Conservation (phyloP, 73 alveolate genomes). For the Stentor coeruleus region DNA sequence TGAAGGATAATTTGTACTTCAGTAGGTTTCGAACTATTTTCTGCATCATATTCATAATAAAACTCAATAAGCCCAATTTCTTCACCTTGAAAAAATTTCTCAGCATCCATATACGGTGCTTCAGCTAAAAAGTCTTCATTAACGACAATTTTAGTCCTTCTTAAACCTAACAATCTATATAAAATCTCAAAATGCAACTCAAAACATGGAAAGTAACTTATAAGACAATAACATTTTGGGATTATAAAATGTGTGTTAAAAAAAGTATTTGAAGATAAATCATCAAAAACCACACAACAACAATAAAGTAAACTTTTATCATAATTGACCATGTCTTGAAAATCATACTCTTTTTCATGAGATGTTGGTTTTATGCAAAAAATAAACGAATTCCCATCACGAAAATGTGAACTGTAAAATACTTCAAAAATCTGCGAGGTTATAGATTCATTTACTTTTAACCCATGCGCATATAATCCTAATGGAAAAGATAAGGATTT, state of each 20-base stretch:
- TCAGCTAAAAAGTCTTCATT: too few species aligned
- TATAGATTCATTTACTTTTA: background rate
- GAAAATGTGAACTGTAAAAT: background rate
- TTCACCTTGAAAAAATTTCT: background rate
- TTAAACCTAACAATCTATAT: background rate
- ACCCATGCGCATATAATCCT: background rate
- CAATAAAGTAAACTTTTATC: background rate
- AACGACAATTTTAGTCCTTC: background rate
- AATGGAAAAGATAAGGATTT: too few species aligned
- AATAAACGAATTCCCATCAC: constrained; percentile 4
- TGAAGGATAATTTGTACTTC: background rate
- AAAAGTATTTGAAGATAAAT: background rate
- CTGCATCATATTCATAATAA: background rate
- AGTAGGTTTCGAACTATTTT: background rate
- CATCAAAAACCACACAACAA: background rate
- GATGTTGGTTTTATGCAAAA: background rate
- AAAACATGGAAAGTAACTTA: background rate
- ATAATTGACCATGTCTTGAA: background rate
- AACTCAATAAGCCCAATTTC: background rate
- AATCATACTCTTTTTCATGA: background rate
- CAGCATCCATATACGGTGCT: background rate
- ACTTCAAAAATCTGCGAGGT: background rate
- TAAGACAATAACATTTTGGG: background rate
- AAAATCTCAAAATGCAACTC: constrained; percentile 19
- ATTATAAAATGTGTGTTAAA: background rate